Percentiles rank a stretch among this genome's conserved stretches.
phyloP scores from a whole-genome alignment of 1,139 yeast genomes.

The Candida neerlandica region DNA sequence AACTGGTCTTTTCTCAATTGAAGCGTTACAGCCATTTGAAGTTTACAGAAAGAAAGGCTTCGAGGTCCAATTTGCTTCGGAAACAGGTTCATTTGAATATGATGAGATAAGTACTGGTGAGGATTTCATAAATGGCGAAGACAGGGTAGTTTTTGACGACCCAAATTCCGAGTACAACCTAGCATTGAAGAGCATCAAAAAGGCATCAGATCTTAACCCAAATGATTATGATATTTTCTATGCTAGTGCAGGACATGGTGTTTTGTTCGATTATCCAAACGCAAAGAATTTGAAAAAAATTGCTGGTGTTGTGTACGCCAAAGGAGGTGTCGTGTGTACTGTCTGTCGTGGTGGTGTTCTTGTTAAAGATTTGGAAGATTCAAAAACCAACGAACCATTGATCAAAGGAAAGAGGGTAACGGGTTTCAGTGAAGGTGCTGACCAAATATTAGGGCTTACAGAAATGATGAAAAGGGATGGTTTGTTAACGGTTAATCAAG shows the following conservation, averaged over 20 bases:
- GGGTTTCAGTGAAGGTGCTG: slow-evolving; percentile 64
- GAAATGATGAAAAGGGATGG: slow-evolving; percentile 33
- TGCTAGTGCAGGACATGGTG: slow-evolving; percentile 69
- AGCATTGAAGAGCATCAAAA: slow-evolving; percentile 36
- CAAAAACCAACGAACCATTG: slow-evolving; percentile 44
- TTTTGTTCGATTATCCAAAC: slow-evolving; percentile 58
- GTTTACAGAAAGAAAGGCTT: slow-evolving; percentile 48
- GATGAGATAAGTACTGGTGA: slow-evolving; percentile 54
- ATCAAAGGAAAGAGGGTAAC: slow-evolving; percentile 57
- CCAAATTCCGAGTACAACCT: slow-evolving; percentile 38
- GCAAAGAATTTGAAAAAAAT: slow-evolving; percentile 49
- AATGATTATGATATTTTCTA: slow-evolving; percentile 55
- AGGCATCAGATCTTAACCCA: slow-evolving; percentile 47
- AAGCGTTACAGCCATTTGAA: slow-evolving; percentile 59
- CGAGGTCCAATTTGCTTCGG: slow-evolving; percentile 59
- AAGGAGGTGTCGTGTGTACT: slow-evolving; percentile 59
- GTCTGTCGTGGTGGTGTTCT: slow-evolving; percentile 71
- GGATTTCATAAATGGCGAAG: slow-evolving; percentile 47
- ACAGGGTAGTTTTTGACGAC: slow-evolving; percentile 39
- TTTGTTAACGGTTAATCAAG: slow-evolving; percentile 36
- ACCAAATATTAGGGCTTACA: slow-evolving; percentile 40
- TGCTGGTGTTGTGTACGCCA: slow-evolving; percentile 47
- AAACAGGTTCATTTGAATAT: slow-evolving; percentile 55
- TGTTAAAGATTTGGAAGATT: slow-evolving; percentile 47
- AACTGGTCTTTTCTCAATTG: slow-evolving; percentile 59